Evolutionary conservation across 345 rosid genomes (phyloP).

Genomic region (Eucalyptus cloeziana): DNA sequence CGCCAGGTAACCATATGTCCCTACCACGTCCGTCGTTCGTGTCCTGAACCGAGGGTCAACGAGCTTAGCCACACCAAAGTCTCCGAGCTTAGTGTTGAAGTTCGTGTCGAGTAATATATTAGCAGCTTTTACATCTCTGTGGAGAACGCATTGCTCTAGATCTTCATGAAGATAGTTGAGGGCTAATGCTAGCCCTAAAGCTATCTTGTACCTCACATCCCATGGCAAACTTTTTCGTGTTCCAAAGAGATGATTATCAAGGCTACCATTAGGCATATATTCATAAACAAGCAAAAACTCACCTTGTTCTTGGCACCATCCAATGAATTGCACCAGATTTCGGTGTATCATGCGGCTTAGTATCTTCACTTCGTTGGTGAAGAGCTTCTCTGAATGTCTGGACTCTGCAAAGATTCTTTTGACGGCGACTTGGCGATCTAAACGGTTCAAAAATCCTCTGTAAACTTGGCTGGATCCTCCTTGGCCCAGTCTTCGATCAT

Average conservation of each 20-base stretch:
- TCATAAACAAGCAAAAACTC: too few species aligned
- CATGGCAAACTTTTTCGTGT: neutral
- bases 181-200: neutral
- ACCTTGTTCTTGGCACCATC: too few species aligned
- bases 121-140: neutral
- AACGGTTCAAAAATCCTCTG: neutral
- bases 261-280: too few species aligned
- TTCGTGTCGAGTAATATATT: neutral
- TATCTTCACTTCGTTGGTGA: neutral
- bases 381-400: neutral
- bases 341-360: neutral
- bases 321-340: too few species aligned
- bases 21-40: neutral
- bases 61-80: neutral
- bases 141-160: neutral
- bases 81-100: neutral
- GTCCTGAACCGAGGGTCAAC: neutral
- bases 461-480: neutral
- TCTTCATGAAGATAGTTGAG: neutral
- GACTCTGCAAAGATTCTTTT: neutral
- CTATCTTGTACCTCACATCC: neutral
- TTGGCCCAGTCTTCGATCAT: neutral
- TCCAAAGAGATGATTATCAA: too few species aligned
- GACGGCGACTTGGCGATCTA: neutral
- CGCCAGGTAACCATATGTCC: neutral